Base-by-base conservation (phyloP, 2,329 filamentous ascomycete species). In the Trichoderma simmonsii region DNA sequence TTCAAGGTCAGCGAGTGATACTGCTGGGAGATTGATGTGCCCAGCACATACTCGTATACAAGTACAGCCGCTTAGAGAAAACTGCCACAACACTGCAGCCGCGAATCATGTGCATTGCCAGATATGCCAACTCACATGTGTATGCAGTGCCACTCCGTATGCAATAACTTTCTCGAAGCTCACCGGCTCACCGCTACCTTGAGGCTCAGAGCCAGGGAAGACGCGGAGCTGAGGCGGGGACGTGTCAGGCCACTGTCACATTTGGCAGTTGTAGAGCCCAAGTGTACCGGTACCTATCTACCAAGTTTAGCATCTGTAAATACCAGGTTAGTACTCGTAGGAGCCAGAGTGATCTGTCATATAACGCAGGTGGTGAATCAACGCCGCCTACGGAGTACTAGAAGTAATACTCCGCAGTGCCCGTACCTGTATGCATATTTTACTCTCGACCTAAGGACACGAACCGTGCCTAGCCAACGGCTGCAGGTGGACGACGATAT, bases 121-220 rank as follows among this genome's bases (percentile, higher is more conserved):
- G 12, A 48, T 24, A 43, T 68, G 65, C 65, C 65, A 68, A 24
- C 54, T 68, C 36, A 60, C 65, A 39, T 32, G 9, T 32, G 54
- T 56, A 4, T n/a, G 18, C 8, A 39, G 32, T 30, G 36, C 28
- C 32, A 28, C 54, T 30, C 34, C 32, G 32, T 34, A 30, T 68
- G 65, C 54, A 60, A 39, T 39, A 30, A 15, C 34, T 32, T 68
- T 68, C 65, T 68, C 34, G 65, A 68, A 68, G 65, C 65, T 68
- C 54, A 48, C 65, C 65, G 36, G 24, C 65, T 68, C 65, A 68
- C 65, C 65, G 65, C 65, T 60, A 68, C 32, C 54, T 60, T 51
- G 62, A 39, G 61, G 61, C 39, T 48, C 36, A 64, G 39, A 48
- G 39, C 62, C 24, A 60, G 65, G 51, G 12, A 59, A 24, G 54